Evolutionary conservation across 768 basidiomycete species (phyloP), one percentile per base, ranked within the genome.

Genomic region (Hirschioporus abietinus): DNA sequence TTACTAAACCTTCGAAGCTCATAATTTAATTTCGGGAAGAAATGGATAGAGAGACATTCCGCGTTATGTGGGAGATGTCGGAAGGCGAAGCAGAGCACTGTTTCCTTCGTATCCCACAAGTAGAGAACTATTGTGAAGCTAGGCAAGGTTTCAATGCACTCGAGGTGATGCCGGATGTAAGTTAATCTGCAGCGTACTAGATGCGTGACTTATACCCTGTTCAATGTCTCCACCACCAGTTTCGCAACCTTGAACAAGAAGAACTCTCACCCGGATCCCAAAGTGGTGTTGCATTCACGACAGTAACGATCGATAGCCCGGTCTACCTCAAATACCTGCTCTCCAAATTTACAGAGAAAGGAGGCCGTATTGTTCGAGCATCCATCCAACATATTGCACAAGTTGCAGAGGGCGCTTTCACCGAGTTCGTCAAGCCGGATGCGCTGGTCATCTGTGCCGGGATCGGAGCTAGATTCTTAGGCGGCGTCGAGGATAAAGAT

Each of bases 51-150:
- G 87, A 87, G 67, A 93, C 91, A 0, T 92, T 95, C 74, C 75
- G 87, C n/a, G 78, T 76, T 3, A 85, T 94, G 84, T 92, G 89
- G 89, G 78, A 83, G 66, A 78, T 93, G 68, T 92, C 92, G 0
- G 84, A 83, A 1, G 79, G 79, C 35, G 78, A 79, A 12, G 81
- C 84, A 0, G 86, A 90, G 67, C 79, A 81, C 25, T 87, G 84
- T 67, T 91, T 93, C 79, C 75, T 88, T 52, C 86, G 89, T 58
- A 75, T 89, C 17, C 77, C 75, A 0, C 88, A 93, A 66, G 86
- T 83, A 0, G 87, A 91, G 70, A 88, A 86, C 72, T 86, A 81
- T 73, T 76, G 74, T 27, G 78, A 79, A 17, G 75, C 75, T 20
- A 77, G 77, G 60, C 74, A 77, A 5, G 74, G 78, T 24, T 76